Conservation (phyloP, 116 monocot genomes). For the Cymodocea nodosa region DNA sequence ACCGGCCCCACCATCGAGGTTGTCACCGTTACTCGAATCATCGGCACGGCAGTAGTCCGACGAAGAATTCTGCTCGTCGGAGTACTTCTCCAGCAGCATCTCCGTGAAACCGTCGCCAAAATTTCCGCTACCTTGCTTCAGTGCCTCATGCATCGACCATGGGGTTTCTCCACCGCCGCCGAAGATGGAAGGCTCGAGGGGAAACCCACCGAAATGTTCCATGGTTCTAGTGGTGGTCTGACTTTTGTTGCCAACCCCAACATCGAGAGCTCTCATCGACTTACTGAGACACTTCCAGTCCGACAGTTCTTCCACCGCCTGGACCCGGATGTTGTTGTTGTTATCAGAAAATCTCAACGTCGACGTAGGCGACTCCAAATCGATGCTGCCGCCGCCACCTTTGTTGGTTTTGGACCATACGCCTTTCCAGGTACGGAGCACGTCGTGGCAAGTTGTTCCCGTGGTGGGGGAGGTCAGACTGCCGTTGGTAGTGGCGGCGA, state of each 20-base stretch:
- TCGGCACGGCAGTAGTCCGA: slow-evolving; percentile 7
- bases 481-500: neutral
- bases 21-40: neutral
- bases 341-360: slow-evolving; percentile 59
- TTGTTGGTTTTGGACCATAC: slow-evolving; percentile 7
- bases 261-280: slow-evolving; percentile 5
- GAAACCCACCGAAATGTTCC: neutral
- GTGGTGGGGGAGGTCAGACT: slow-evolving; percentile 1
- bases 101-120: slow-evolving; percentile 41
- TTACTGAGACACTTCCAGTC: slow-evolving; percentile 38
- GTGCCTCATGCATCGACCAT: slow-evolving; percentile 8
- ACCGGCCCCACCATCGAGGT: neutral
- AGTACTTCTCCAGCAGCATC: slow-evolving; percentile 33
- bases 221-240: too few species aligned
- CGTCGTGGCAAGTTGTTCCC: slow-evolving; percentile 6
- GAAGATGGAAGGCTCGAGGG: slow-evolving; percentile 6
- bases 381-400: slow-evolving; percentile 13
- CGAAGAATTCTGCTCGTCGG: slow-evolving; percentile 10
- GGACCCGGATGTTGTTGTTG: neutral
- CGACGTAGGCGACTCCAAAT: slow-evolving; percentile 74
- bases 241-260: neutral
- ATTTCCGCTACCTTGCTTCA: slow-evolving; percentile 4
- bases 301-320: slow-evolving; percentile 2
- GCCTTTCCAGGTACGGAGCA: slow-evolving; percentile 13
- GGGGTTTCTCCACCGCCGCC: neutral